These are phyloP conservation scores for Lantana camara DNA, from an alignment of 257 asterid genomes.

Conservation along the genomic window DNA sequence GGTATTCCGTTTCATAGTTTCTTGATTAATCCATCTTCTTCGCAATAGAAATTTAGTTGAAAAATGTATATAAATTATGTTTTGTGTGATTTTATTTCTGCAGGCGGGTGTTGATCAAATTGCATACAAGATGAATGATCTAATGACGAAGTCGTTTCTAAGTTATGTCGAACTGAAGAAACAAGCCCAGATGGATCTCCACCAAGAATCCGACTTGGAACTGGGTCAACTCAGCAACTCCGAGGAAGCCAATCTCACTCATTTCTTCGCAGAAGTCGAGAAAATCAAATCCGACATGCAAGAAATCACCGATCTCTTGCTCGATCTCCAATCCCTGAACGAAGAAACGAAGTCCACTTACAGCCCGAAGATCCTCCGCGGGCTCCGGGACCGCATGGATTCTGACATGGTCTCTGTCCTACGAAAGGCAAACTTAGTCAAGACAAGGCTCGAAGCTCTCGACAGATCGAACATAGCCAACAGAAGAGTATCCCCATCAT, in stretches of 20 bases:
- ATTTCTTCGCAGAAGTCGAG: constrained; percentile 67
- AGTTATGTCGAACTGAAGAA: constrained; percentile 81
- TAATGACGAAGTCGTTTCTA: constrained; percentile 74
- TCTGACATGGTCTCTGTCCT: constrained; percentile 73
- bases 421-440: constrained; percentile 63
- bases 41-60: too few relatives aligned
- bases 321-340: constrained; percentile 63
- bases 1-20: neutral
- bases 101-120: neutral
- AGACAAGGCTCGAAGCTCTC: constrained; percentile 56
- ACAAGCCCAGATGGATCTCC: constrained; percentile 55
- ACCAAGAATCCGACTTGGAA: constrained; percentile 58
- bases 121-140: constrained; percentile 70
- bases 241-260: constrained; percentile 51
- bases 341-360: constrained; percentile 65
- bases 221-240: constrained; percentile 43
- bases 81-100: constrained; percentile 25
- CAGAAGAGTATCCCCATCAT: constrained; percentile 38
- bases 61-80: too few relatives aligned
- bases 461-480: constrained; percentile 56
- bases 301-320: constrained; percentile 64
- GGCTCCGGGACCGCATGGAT: constrained; percentile 77
- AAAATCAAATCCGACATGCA: constrained; percentile 49
- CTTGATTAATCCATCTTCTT: constrained; percentile 1
- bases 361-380: constrained; percentile 74